Percentiles rank a stretch among this genome's conserved stretches.
These are phyloP conservation scores for Podaxis carcinomalis DNA, from an alignment of 768 basidiomycete species.

Conservation along the genomic window DNA sequence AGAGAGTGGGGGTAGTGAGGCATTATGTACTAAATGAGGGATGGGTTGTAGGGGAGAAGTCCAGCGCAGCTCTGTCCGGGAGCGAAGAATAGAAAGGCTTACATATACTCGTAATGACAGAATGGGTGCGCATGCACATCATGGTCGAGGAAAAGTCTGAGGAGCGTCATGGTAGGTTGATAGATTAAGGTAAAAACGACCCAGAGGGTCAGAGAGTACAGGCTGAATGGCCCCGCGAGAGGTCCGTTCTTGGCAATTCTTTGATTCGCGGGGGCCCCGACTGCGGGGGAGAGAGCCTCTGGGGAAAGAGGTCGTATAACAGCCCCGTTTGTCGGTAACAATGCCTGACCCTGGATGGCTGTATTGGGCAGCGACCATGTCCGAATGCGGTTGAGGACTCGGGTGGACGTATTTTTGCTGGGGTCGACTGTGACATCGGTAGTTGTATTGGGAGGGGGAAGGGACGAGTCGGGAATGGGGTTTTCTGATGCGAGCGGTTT, in stretches of 20 bases:
- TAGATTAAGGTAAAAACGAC: conserved; percentile 7
- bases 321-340: not conserved
- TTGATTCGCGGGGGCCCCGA: conserved; percentile 5
- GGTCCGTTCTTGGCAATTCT: not conserved
- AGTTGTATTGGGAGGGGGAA: not conserved
- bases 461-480: not conserved
- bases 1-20: not conserved
- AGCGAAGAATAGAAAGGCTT: not conserved
- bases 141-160: conserved; percentile 1
- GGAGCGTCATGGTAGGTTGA: conserved; percentile 2
- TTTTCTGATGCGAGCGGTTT: not conserved
- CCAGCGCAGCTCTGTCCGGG: conserved; percentile 2
- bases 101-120: conserved; percentile 14
- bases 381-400: not conserved
- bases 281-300: conserved; percentile 3
- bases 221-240: not conserved
- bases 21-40: not conserved
- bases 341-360: not conserved
- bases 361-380: not conserved
- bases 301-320: not conserved
- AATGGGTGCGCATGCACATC: conserved; percentile 10
- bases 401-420: not conserved
- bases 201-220: conserved; percentile 10
- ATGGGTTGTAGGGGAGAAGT: conserved; percentile 2
- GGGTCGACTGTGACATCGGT: not conserved